A percentile compares a stretch with the other conserved stretches of the same genome.
Conservation (phyloP, 768 basidiomycete species). For the Leccinum broughii region DNA sequence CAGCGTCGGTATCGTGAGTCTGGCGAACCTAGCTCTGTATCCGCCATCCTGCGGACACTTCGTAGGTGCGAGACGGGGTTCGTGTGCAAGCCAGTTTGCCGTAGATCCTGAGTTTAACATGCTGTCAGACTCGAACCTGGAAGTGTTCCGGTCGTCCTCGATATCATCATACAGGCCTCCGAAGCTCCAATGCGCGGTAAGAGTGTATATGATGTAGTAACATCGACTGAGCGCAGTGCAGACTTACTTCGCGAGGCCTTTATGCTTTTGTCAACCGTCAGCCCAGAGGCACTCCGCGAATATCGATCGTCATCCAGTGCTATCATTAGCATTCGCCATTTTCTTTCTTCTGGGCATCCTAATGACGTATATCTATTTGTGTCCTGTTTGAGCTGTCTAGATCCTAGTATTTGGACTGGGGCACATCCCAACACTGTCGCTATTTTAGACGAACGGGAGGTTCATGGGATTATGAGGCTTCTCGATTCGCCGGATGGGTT, state of each 20-base stretch:
- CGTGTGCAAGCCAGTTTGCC: conserved; percentile 5
- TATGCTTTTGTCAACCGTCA: conserved; percentile 30
- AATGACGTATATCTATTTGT: conserved; percentile 71
- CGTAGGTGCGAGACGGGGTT: conserved; percentile 25
- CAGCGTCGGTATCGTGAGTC: conserved; percentile 15
- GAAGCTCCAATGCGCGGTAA: conserved; percentile 29
- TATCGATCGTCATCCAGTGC: conserved; percentile 26
- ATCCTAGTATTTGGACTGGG: conserved; percentile 69
- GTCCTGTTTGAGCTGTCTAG: conserved; percentile 57
- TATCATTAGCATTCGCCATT: conserved; percentile 50
- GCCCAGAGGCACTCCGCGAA: conserved; percentile 19
- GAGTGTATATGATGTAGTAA: not conserved
- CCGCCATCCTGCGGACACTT: conserved; percentile 25
- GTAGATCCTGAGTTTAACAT: not conserved
- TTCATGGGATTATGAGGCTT: conserved; percentile 68
- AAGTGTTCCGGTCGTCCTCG: conserved; percentile 21
- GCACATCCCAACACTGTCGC: conserved; percentile 48
- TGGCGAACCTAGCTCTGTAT: conserved; percentile 1
- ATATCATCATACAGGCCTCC: conserved; percentile 29
- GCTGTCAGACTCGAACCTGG: conserved; percentile 24
- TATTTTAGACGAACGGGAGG: conserved; percentile 69
- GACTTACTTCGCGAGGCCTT: conserved; percentile 38
- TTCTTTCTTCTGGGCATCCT: conserved; percentile 56
- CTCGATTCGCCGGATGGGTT: conserved; percentile 58
- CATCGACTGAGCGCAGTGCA: conserved; percentile 23